A percentile compares a stretch with the other conserved stretches of the same genome.
Evolutionary conservation across 139 green algal species (phyloP).

Genomic region (Pseudopediastrum boryanum): DNA sequence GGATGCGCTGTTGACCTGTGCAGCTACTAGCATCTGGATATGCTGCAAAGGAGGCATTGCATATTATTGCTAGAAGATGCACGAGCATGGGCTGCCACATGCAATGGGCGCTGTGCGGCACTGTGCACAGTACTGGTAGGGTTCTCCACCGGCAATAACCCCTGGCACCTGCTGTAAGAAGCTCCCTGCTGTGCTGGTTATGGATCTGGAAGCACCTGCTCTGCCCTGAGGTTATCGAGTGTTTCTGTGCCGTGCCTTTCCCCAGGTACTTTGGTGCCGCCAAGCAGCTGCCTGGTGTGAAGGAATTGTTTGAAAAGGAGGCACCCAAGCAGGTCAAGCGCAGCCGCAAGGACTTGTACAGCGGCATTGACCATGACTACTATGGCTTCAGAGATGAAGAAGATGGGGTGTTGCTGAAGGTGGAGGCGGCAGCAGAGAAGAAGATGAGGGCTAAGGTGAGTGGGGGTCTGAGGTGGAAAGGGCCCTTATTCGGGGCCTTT

Average conservation of each 20-base stretch:
- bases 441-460: constrained; percentile 61
- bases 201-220: too few species aligned
- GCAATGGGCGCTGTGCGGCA: too few species aligned
- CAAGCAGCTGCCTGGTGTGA: constrained; percentile 97
- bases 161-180: constrained; percentile 50
- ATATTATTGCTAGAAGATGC: too few species aligned
- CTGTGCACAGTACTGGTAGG: too few species aligned
- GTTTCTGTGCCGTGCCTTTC: not conserved
- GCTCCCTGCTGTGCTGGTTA: constrained; percentile 77
- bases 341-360: constrained; percentile 87
- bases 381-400: constrained; percentile 98
- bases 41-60: too few species aligned
- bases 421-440: constrained; percentile 80
- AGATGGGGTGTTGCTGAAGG: constrained; percentile 83
- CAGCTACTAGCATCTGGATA: too few species aligned
- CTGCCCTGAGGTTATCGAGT: not conserved
- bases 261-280: constrained; percentile 96
- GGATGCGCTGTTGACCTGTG: too few species aligned
- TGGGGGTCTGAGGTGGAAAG: too few species aligned
- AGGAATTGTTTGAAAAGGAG: constrained; percentile 97
- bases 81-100: too few species aligned
- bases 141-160: not conserved
- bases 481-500: too few species aligned
- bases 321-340: constrained; percentile 66
- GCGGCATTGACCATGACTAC: constrained; percentile 94